Conservation (phyloP, 345 rosid genomes). For the Aegle marmelos region DNA sequence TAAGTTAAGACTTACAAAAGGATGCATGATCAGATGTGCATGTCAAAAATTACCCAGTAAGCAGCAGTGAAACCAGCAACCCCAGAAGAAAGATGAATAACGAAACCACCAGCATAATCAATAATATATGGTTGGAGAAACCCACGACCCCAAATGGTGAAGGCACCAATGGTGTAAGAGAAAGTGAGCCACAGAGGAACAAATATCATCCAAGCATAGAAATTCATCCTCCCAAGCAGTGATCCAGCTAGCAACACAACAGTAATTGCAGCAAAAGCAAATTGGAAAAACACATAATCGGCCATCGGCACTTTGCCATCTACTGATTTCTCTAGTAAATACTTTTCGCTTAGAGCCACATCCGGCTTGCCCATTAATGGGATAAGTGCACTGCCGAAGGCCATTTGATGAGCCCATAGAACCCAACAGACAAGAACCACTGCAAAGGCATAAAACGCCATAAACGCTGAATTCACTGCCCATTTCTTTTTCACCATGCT, state of each 20-base stretch:
- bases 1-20: slow-evolving; percentile 7
- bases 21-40: background rate
- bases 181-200: slow-evolving; percentile 58
- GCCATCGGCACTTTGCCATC: slow-evolving; percentile 20
- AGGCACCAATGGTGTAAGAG: slow-evolving; percentile 52
- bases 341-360: background rate
- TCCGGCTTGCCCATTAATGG: slow-evolving; percentile 40
- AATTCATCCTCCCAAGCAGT: slow-evolving; percentile 62
- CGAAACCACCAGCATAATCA: slow-evolving; percentile 65
- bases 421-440: slow-evolving; percentile 55
- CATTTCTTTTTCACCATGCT: slow-evolving; percentile 71
- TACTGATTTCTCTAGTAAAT: background rate
- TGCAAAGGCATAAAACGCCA: slow-evolving; percentile 65
- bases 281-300: slow-evolving; percentile 49
- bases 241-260: slow-evolving; percentile 54
- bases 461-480: slow-evolving; percentile 66
- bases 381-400: slow-evolving; percentile 31
- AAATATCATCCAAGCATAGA: slow-evolving; percentile 65
- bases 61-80: slow-evolving; percentile 73
- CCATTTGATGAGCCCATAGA: slow-evolving; percentile 51
- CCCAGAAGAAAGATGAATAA: slow-evolving; percentile 68
- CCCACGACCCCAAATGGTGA: slow-evolving; percentile 47
- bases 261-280: slow-evolving; percentile 65
- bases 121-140: slow-evolving; percentile 29
- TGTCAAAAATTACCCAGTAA: slow-evolving; percentile 44